Percentiles rank a stretch among this genome's conserved stretches.
Evolutionary conservation across 1,284 basidiomycete species (phyloP).

Genomic region (Schizophyllum amplum): DNA sequence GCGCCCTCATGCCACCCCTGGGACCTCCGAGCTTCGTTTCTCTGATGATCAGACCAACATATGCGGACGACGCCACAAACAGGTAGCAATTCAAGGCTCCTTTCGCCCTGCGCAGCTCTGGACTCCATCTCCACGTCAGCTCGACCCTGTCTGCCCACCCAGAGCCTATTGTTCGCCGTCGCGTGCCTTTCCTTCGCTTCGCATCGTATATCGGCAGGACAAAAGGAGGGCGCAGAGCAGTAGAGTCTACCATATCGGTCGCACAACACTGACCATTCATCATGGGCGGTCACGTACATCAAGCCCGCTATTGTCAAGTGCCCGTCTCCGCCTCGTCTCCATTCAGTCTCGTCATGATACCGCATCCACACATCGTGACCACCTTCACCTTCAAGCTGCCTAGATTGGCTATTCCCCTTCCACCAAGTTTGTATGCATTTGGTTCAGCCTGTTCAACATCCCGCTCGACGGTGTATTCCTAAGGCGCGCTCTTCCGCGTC

Average conservation of each 20-base stretch:
- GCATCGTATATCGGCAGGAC: background rate
- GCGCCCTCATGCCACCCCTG: background rate
- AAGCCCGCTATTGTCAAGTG: background rate
- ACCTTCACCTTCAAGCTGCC: background rate
- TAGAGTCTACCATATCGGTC: background rate
- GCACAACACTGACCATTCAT: background rate
- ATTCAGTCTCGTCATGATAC: background rate
- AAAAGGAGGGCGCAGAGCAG: background rate
- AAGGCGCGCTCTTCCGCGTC: too few species aligned
- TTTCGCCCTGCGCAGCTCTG: background rate
- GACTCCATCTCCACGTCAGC: background rate
- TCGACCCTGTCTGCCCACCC: background rate
- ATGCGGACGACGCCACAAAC: background rate
- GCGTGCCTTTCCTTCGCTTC: background rate
- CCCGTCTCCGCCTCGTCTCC: background rate
- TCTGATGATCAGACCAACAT: background rate
- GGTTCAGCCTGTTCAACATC: too few species aligned
- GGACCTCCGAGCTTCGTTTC: background rate
- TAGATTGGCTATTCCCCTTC: too few species aligned
- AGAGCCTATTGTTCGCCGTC: background rate
- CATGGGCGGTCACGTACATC: background rate
- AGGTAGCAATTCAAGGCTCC: background rate
- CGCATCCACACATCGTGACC: background rate
- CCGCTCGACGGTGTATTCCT: too few species aligned
- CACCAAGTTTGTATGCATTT: too few species aligned